phyloP scores from a whole-genome alignment of 768 basidiomycete genomes.

The Lyophyllum decastes region DNA sequence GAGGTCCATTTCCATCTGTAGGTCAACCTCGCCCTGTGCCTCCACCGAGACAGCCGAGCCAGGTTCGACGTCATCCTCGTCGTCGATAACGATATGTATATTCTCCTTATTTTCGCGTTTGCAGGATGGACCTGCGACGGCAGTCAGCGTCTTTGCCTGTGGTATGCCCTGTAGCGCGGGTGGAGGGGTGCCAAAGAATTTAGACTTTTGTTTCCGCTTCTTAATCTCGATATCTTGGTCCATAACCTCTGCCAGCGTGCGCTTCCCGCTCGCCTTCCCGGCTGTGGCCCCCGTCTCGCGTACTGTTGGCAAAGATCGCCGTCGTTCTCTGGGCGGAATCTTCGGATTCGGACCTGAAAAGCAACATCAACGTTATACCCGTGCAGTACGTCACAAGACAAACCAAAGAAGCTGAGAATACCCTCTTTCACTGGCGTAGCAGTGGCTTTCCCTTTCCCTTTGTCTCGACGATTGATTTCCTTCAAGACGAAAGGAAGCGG shows the following conservation, averaged over 20 bases:
- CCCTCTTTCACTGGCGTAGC: conserved; percentile 38
- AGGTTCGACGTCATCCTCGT: conserved; percentile 27
- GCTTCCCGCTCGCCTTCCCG: conserved; percentile 74
- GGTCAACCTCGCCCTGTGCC: conserved; percentile 39
- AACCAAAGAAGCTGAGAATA: conserved; percentile 69
- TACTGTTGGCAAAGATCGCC: conserved; percentile 14
- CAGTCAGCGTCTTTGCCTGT: conserved; percentile 14
- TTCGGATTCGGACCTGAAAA: conserved; percentile 43
- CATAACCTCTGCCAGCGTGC: conserved; percentile 70
- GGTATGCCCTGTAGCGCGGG: conserved; percentile 1
- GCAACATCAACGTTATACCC: not conserved
- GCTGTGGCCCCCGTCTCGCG: conserved; percentile 24
- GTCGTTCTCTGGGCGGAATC: conserved; percentile 31
- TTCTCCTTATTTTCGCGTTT: conserved; percentile 46
- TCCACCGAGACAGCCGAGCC: conserved; percentile 32
- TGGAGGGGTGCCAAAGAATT: conserved; percentile 32
- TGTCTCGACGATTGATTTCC: conserved; percentile 25
- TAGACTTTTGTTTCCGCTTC: conserved; percentile 44
- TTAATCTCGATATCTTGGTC: conserved; percentile 58
- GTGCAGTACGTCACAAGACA: conserved; percentile 21
- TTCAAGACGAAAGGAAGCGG: conserved; percentile 27
- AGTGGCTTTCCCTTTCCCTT: conserved; percentile 49
- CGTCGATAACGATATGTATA: conserved; percentile 27
- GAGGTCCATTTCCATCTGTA: conserved; percentile 38
- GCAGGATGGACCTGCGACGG: conserved; percentile 36